Evolutionary conservation across 2,329 filamentous ascomycete species (phyloP), one percentile per base, ranked within the genome.

Genomic region (Dryadomyces sulphureus): DNA sequence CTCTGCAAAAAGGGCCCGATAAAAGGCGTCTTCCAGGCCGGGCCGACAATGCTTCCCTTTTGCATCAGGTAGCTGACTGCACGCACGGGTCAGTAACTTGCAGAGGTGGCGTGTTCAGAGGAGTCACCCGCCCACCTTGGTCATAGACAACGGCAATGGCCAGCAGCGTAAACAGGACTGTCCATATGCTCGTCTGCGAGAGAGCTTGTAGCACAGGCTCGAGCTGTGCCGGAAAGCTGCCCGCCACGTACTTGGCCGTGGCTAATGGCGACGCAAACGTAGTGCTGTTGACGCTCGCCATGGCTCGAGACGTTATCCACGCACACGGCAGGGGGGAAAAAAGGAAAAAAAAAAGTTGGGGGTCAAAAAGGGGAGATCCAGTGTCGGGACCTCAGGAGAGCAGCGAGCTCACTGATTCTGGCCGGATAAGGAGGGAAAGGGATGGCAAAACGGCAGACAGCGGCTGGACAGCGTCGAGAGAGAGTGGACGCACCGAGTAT

Each of bases 1-100:
- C 88, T 94, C 60, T 95, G 72, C 48, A 96, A 73, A 65, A 98
- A 96, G 5, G 92, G 90, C n/a, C 92, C 92, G 62, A 96, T 88
- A 59, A 92, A 90, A 38, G 85, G 85, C 48, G 81, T 69, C 65
- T 92, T 92, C 71, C 75, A 82, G 39, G 73, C 55, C 24, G 85
- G 84, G 35, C 85, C 85, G 44, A 73, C 77, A 56, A 92, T 89
- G 22, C 75, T 73, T 48, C 84, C 83, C 63, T 90, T 90, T 56
- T 77, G 76, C 58, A 72, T 69, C 54, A 86, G 69, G 60, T 90
- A 92, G 61, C 75, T 81, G 55, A 82, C 85, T 92, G 56, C 7
- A 41, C 58, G 24, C 45, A 49, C 49, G 48, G 21, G 50, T 39
- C 43, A 38, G 25, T 19, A 27, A 32, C 27, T 12, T 32, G 9